These are phyloP conservation scores for Cordyceps tenuipes DNA, from an alignment of 2,329 filamentous ascomycete species.

Conservation along the genomic window DNA sequence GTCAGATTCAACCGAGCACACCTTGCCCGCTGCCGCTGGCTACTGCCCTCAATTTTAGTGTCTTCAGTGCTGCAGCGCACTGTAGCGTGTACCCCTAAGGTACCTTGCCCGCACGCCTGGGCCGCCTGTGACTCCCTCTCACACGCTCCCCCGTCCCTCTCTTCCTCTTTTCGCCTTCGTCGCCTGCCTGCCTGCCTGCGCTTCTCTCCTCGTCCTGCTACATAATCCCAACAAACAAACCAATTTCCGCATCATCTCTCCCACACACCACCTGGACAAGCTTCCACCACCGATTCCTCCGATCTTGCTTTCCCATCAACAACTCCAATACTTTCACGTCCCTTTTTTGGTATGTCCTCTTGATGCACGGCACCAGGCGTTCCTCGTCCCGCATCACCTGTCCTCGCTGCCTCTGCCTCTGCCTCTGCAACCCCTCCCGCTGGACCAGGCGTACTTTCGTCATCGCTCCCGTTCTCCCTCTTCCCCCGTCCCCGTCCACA, in stretches of 20 bases:
- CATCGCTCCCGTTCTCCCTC: not conserved
- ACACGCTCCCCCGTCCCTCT: not conserved
- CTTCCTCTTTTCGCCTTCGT: not conserved
- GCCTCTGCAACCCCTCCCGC: slow-evolving; percentile 6
- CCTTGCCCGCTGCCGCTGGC: not conserved
- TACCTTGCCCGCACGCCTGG: not conserved
- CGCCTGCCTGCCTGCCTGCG: not conserved
- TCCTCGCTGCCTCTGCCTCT: not conserved
- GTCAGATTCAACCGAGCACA: not conserved
- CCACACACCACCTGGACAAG: slow-evolving; percentile 8
- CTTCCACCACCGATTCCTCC: slow-evolving; percentile 2
- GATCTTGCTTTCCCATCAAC: slow-evolving; percentile 1
- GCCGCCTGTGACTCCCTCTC: slow-evolving; percentile 3
- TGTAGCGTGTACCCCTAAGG: not conserved
- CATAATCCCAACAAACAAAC: slow-evolving; percentile 12
- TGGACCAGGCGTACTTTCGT: not conserved
- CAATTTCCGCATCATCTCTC: slow-evolving; percentile 10
- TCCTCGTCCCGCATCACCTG: not conserved
- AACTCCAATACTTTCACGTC: not conserved
- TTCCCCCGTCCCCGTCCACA: not conserved
- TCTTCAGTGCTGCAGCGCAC: not conserved
- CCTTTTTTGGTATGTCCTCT: not conserved
- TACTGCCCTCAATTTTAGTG: not conserved
- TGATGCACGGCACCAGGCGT: not conserved
- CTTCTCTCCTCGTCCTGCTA: not conserved